phyloP scores from a whole-genome alignment of 768 basidiomycete genomes.

The Xerocomus brunneocitrinus region DNA sequence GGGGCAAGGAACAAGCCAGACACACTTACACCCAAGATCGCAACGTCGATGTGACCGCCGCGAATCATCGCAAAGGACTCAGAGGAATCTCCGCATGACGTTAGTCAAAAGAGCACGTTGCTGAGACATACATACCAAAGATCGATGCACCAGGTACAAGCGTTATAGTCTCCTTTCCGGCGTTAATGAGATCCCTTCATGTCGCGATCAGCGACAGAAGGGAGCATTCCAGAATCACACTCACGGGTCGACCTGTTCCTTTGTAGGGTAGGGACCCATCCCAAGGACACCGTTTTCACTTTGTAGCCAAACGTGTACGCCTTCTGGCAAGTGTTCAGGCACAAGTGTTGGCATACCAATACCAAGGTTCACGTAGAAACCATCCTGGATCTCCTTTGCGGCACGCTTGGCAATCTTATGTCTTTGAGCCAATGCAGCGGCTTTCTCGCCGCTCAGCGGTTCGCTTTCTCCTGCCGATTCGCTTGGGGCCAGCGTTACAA shows the following conservation, averaged over 20 bases:
- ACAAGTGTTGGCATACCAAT: constrained; percentile 92
- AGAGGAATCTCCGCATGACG: constrained; percentile 52
- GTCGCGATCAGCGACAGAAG: constrained; percentile 1
- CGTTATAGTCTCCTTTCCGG: constrained; percentile 92
- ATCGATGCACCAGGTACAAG: constrained; percentile 87
- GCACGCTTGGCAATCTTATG: constrained; percentile 81
- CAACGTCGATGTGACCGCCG: constrained; percentile 90
- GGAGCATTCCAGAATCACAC: constrained; percentile 25
- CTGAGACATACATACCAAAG: constrained; percentile 56
- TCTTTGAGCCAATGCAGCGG: constrained; percentile 49
- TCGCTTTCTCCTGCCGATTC: constrained; percentile 28
- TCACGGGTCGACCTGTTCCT: constrained; percentile 76
- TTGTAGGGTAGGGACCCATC: constrained; percentile 86
- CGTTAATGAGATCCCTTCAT: constrained; percentile 83
- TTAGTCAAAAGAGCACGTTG: background rate
- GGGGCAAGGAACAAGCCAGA: background rate
- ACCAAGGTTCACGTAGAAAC: constrained; percentile 84
- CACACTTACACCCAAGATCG: constrained; percentile 79
- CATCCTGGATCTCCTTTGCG: constrained; percentile 85
- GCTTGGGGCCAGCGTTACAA: constrained; percentile 60
- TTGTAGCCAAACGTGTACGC: constrained; percentile 82
- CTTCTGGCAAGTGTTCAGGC: constrained; percentile 69
- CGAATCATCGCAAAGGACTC: constrained; percentile 98
- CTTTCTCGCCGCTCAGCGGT: constrained; percentile 44
- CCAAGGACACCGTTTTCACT: constrained; percentile 90